phyloP scores from a whole-genome alignment of 2,329 filamentous ascomycete genomes.

The Pestalotiopsis sp. region DNA sequence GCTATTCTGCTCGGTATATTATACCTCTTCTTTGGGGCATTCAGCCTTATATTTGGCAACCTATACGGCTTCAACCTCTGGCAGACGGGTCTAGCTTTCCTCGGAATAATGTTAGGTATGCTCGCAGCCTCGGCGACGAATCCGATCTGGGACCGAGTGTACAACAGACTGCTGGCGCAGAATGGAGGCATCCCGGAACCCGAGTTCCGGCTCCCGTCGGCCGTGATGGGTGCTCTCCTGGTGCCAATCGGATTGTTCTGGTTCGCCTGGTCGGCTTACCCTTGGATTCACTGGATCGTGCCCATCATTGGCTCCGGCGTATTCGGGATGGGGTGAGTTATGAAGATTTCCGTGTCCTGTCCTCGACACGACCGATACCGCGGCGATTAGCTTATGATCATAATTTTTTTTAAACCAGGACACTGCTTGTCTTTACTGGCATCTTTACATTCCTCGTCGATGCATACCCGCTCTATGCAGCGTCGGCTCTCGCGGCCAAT shows the following conservation, averaged over 20 bases:
- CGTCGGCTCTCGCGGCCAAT: conserved; percentile 80
- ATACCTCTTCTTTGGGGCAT: conserved; percentile 90
- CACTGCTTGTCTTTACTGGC: conserved; percentile 76
- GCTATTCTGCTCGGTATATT: conserved; percentile 84
- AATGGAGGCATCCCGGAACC: conserved; percentile 69
- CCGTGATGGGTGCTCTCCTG: conserved; percentile 71
- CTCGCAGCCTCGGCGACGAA: conserved; percentile 60
- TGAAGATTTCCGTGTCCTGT: no score
- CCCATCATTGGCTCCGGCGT: conserved; percentile 72
- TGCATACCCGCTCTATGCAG: conserved; percentile 74
- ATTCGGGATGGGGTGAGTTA: conserved; percentile 68
- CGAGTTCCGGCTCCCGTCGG: conserved; percentile 80
- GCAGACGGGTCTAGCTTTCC: conserved; percentile 77
- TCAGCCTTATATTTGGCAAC: conserved; percentile 73
- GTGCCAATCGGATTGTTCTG: conserved; percentile 83
- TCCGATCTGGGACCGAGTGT: conserved; percentile 65
- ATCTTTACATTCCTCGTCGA: conserved; percentile 81
- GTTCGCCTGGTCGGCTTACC: conserved; percentile 83
- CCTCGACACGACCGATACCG: neutral
- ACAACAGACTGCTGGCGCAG: conserved; percentile 53
- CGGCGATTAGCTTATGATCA: neutral
- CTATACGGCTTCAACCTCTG: conserved; percentile 77
- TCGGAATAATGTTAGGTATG: conserved; percentile 72
- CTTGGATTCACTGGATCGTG: conserved; percentile 73
- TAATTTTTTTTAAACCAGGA: conserved; percentile 42